A percentile compares a stretch with the other conserved stretches of the same genome.
These are phyloP conservation scores for Penicillium hesseltinei DNA, from an alignment of 2,329 filamentous ascomycete genomes.

Conservation along the genomic window DNA sequence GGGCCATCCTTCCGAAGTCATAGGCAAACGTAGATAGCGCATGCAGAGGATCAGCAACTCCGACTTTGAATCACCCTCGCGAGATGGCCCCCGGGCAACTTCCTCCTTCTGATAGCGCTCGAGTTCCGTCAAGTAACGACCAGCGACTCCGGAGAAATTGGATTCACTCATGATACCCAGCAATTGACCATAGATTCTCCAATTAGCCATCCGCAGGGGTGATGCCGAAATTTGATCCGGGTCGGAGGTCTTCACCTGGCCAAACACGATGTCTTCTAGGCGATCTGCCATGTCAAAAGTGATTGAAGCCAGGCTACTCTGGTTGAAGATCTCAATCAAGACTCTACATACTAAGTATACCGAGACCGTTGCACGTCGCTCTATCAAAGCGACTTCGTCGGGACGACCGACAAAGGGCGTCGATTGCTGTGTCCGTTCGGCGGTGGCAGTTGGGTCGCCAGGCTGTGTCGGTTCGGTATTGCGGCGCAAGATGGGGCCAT, in stretches of 20 bases:
- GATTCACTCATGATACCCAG: slow-evolving; percentile 95
- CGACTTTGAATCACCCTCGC: slow-evolving; percentile 74
- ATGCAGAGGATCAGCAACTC: slow-evolving; percentile 87
- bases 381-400: slow-evolving; percentile 73
- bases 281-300: slow-evolving; percentile 91
- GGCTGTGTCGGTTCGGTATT: slow-evolving; percentile 70
- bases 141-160: slow-evolving; percentile 80
- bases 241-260: slow-evolving; percentile 87
- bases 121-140: slow-evolving; percentile 77
- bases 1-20: slow-evolving; percentile 72
- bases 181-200: slow-evolving; percentile 88
- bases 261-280: slow-evolving; percentile 92
- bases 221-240: slow-evolving; percentile 70
- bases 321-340: slow-evolving; percentile 87
- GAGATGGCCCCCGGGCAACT: slow-evolving; percentile 42
- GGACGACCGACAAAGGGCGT: slow-evolving; percentile 52
- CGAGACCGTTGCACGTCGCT: slow-evolving; percentile 87
- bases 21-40: slow-evolving; percentile 79
- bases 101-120: slow-evolving; percentile 75
- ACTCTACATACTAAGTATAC: slow-evolving; percentile 95
- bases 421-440: slow-evolving; percentile 25
- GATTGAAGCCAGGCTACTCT: slow-evolving; percentile 78
- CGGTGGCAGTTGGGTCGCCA: slow-evolving; percentile 31
- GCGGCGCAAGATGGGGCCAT: slow-evolving; percentile 58
- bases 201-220: slow-evolving; percentile 85